Conservation (phyloP, 1,284 basidiomycete species). For the Porogramme epimiltina region DNA sequence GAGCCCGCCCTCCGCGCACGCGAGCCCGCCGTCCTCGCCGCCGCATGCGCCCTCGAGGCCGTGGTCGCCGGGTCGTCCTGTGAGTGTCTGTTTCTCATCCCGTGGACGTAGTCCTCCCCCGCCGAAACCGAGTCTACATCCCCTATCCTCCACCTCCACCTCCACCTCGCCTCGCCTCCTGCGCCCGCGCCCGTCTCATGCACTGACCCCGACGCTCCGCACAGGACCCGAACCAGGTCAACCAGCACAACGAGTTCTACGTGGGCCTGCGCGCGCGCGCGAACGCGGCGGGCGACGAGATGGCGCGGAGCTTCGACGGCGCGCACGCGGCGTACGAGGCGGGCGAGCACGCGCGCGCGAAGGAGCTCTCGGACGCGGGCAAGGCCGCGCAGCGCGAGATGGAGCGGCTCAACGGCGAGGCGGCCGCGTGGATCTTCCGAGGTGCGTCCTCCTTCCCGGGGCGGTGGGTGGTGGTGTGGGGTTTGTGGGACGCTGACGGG, state of each 20-base stretch:
- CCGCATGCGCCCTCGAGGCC: slow-evolving; percentile 18
- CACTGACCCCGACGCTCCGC: background rate
- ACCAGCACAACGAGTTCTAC: slow-evolving; percentile 75
- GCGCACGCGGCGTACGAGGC: slow-evolving; percentile 68
- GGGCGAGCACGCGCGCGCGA: slow-evolving; percentile 81
- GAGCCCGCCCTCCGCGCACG: slow-evolving; percentile 12
- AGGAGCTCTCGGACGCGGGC: slow-evolving; percentile 83
- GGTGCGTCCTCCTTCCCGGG: slow-evolving; percentile 43
- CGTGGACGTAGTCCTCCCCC: too few relatives aligned
- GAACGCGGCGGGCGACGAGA: slow-evolving; percentile 71
- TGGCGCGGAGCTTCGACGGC: slow-evolving; percentile 69
- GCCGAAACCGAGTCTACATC: too few relatives aligned
- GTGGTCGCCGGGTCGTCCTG: slow-evolving; percentile 19
- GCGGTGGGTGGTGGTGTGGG: background rate
- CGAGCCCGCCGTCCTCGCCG: slow-evolving; percentile 11
- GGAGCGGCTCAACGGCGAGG: slow-evolving; percentile 83
- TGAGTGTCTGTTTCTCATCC: slow-evolving; percentile 9
- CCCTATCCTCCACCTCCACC: background rate
- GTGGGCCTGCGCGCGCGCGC: slow-evolving; percentile 70
- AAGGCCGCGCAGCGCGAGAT: slow-evolving; percentile 82
- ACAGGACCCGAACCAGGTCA: slow-evolving; percentile 64
- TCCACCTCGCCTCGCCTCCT: background rate
- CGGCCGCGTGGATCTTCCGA: slow-evolving; percentile 87
- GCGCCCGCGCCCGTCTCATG: too few relatives aligned
- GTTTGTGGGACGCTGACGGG: background rate